Evolutionary conservation across 805 yeast species (phyloP).

Genomic region (Soucietia sequanensis): DNA sequence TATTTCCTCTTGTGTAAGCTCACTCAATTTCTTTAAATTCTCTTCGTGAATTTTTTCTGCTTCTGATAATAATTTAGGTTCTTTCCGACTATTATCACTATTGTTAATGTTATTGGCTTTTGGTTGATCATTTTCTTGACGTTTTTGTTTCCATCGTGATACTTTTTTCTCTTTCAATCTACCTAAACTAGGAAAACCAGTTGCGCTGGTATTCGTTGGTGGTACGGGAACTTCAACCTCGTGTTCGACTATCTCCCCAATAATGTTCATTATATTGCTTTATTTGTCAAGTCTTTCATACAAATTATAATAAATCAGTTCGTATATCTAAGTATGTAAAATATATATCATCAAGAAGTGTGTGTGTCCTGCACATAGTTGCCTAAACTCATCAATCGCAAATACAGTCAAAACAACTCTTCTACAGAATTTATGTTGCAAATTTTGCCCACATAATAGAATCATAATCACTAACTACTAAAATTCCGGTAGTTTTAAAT

Average conservation of each 20-base stretch:
- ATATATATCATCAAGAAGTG: too few species aligned
- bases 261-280: slow-evolving; percentile 61
- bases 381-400: too few species aligned
- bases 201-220: slow-evolving; percentile 18
- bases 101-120: slow-evolving; percentile 12
- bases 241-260: slow-evolving; percentile 73
- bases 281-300: too few species aligned
- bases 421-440: too few species aligned
- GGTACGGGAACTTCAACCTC: slow-evolving; percentile 39
- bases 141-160: slow-evolving; percentile 50
- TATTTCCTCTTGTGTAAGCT: slow-evolving; percentile 67
- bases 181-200: slow-evolving; percentile 38
- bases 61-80: slow-evolving; percentile 44
- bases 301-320: too few species aligned
- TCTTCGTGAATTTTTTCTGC: slow-evolving; percentile 76
- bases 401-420: too few species aligned
- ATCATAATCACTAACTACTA: too few species aligned
- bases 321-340: too few species aligned
- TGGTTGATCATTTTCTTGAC: slow-evolving; percentile 32
- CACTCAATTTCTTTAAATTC: slow-evolving; percentile 58
- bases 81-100: too few species aligned
- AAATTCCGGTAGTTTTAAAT: too few species aligned
- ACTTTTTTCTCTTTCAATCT: slow-evolving; percentile 31
- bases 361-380: too few species aligned
- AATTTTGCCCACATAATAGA: too few species aligned